phyloP scores from a whole-genome alignment of 2,329 filamentous ascomycete species.

The Alternaria ethzedia region DNA sequence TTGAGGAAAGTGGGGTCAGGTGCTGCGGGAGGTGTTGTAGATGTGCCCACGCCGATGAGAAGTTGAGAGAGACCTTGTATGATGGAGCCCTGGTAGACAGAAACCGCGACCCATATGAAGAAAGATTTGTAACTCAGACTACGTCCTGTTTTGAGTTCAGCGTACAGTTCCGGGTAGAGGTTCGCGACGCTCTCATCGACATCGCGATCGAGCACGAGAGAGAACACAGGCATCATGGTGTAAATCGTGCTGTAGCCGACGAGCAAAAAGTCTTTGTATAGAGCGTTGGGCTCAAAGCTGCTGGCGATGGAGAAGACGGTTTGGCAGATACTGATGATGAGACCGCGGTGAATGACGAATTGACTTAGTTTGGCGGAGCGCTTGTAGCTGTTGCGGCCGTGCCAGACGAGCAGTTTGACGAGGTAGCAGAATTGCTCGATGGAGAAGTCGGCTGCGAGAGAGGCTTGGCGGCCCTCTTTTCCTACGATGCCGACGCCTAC shows the following conservation, averaged over 20 bases:
- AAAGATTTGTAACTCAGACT: conserved; percentile 92
- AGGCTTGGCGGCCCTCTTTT: conserved; percentile 95
- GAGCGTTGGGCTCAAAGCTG: conserved; percentile 88
- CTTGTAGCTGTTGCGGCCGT: conserved; percentile 97
- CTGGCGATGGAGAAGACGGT: conserved; percentile 96
- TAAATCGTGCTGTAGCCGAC: conserved; percentile 97
- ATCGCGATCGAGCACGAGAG: conserved; percentile 90
- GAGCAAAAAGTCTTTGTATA: conserved; percentile 94
- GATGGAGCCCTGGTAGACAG: conserved; percentile 91
- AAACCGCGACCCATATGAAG: conserved; percentile 95
- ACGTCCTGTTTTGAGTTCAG: conserved; percentile 88
- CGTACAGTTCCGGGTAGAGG: conserved; percentile 96
- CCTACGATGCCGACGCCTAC: conserved; percentile 98
- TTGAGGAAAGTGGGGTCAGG: conserved; percentile 39
- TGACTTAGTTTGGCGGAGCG: conserved; percentile 93
- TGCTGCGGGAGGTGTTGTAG: background rate
- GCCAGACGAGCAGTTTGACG: conserved; percentile 98
- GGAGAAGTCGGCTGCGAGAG: conserved; percentile 92
- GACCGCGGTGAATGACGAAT: conserved; percentile 95
- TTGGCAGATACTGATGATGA: conserved; percentile 95
- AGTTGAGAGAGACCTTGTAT: conserved; percentile 95
- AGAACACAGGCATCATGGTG: conserved; percentile 91
- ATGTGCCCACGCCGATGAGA: conserved; percentile 69
- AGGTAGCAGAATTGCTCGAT: conserved; percentile 95
- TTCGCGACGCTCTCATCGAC: conserved; percentile 94